These are phyloP conservation scores for Fusarium palustre DNA, from an alignment of 2,329 filamentous ascomycete species.

Conservation along the genomic window DNA sequence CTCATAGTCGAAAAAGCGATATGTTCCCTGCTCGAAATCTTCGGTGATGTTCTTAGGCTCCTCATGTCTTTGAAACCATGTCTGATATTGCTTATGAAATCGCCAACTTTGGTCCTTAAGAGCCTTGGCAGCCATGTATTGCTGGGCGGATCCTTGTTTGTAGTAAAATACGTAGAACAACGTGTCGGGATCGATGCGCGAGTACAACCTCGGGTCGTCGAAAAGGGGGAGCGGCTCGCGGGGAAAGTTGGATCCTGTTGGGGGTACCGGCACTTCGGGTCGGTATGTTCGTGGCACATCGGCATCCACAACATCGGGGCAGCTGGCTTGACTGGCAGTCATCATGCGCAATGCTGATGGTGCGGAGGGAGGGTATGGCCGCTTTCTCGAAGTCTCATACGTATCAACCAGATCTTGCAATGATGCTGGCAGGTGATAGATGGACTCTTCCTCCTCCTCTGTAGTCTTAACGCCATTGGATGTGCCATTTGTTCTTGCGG, in stretches of 20 bases:
- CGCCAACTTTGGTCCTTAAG: conserved; percentile 98
- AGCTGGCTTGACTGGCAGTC: conserved; percentile 76
- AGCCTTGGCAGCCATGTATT: conserved; percentile 95
- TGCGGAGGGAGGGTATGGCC: conserved; percentile 70
- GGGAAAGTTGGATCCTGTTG: conserved; percentile 84
- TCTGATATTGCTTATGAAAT: conserved; percentile 99
- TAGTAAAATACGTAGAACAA: conserved; percentile 99
- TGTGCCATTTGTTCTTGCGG: conserved; percentile 62
- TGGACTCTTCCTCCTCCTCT: conserved; percentile 76
- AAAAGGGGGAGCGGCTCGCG: conserved; percentile 93
- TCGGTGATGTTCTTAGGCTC: conserved; percentile 99
- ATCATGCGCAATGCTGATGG: conserved; percentile 80
- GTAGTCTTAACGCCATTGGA: conserved; percentile 63
- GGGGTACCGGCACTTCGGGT: conserved; percentile 81
- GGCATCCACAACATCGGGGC: conserved; percentile 81
- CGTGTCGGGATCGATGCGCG: conserved; percentile 91
- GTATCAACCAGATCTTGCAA: conserved; percentile 91
- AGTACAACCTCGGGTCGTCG: conserved; percentile 89
- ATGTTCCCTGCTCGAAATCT: conserved; percentile 98
- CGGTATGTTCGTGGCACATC: conserved; percentile 87
- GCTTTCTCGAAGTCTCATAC: conserved; percentile 84
- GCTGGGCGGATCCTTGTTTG: conserved; percentile 94
- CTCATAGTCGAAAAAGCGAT: conserved; percentile 99
- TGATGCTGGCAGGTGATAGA: conserved; percentile 91
- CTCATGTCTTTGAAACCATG: conserved; percentile 98